Base-by-base conservation (phyloP, 1,139 yeast species). In the Diutina ranongensis region DNA sequence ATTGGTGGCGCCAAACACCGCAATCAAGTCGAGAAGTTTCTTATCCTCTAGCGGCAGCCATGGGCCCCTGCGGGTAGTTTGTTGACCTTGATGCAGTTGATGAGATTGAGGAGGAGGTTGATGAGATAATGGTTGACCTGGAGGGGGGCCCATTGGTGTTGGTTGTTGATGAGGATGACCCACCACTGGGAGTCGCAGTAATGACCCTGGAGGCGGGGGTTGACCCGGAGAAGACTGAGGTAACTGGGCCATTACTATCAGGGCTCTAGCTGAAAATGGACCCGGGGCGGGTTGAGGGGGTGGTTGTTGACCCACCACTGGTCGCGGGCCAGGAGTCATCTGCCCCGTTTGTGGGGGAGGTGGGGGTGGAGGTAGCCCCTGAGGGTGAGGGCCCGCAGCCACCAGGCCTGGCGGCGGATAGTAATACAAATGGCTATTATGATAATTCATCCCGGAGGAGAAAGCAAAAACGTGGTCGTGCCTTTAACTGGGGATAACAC, bases 1-100 rank as follows among this genome's bases (percentile, higher is more conserved):
- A 60, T 86, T 86, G 45, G 87, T 74, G 9, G 94, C 89, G n/a
- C 94, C 95, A 61, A 77, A 83, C 45, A 77, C 63, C 44, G 76
- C 68, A 40, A 87, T 85, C 44, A 86, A 69, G 36, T 82, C 84
- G 57, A 87, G 64, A 45, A 87, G 71, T 54, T 76, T 74, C 51
- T 74, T 40, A 10, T 31, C 44, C 22, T 40, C 44, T 10, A 40
- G 34, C 18, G 44, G 44, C 44, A 40, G 44, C 35, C 44, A 31
- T 18, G 44, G 44, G 19, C 44, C 35, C 27, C 34, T 34, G 25
- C 35, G 22, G 2, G 44, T 28, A 3, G 42, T n/a, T 16, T n/a
- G 42, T 12, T 31, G 33, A 27, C 16, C 33, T 21, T 10, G n/a
- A 9, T 31, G 42, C 34, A 4, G 16, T 7, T 4, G 34, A 15